These are phyloP conservation scores for Cladophialophora carrionii DNA, from an alignment of 2,329 filamentous ascomycete genomes.

Conservation along the genomic window DNA sequence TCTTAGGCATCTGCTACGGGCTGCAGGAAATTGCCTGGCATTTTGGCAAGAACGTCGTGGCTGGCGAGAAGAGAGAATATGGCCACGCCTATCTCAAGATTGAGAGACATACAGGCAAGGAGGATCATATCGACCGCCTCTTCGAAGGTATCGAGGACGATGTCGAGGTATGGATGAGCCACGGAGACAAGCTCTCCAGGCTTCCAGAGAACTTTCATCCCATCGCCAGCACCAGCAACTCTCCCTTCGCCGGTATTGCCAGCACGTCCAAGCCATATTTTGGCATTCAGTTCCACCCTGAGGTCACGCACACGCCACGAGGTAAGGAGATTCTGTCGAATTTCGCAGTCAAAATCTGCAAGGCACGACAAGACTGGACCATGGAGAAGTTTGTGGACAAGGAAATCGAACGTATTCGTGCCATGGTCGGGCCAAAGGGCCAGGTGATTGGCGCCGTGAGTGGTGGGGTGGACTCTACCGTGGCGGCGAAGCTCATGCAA, in stretches of 20 bases:
- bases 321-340: slow-evolving; percentile 76
- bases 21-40: slow-evolving; percentile 75
- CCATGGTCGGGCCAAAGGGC: slow-evolving; percentile 76
- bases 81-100: slow-evolving; percentile 70
- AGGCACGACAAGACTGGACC: slow-evolving; percentile 74
- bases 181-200: slow-evolving; percentile 79
- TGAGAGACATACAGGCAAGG: slow-evolving; percentile 57
- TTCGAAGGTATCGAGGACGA: slow-evolving; percentile 75
- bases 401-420: slow-evolving; percentile 78
- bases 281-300: slow-evolving; percentile 88
- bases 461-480: slow-evolving; percentile 87
- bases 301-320: slow-evolving; percentile 72
- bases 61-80: slow-evolving; percentile 70
- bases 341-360: slow-evolving; percentile 82
- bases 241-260: slow-evolving; percentile 73
- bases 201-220: slow-evolving; percentile 73
- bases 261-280: slow-evolving; percentile 67
- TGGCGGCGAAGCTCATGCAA: slow-evolving; percentile 82
- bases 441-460: slow-evolving; percentile 81
- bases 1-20: slow-evolving; percentile 66
- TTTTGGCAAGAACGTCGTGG: slow-evolving; percentile 67
- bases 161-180: slow-evolving; percentile 81
- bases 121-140: slow-evolving; percentile 71
- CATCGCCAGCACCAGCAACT: slow-evolving; percentile 75
- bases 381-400: slow-evolving; percentile 82